Evolutionary conservation across 257 asterid species (phyloP).

Genomic region (Ilex asprella): DNA sequence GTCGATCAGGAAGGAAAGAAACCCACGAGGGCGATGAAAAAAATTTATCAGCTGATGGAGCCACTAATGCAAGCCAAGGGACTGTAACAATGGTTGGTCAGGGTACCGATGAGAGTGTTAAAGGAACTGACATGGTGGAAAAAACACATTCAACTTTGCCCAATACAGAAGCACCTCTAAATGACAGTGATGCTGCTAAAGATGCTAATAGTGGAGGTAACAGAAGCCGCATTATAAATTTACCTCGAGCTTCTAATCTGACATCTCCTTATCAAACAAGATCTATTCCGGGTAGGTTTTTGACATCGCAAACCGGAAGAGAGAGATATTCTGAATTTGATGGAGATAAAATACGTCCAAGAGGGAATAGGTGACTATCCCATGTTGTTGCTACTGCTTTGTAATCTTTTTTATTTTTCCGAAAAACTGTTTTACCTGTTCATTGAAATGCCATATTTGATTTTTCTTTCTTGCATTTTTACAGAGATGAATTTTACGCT

Average conservation of each 20-base stretch:
- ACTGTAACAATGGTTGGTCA: slow-evolving; percentile 24
- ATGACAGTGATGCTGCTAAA: slow-evolving; percentile 34
- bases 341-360: slow-evolving; percentile 38
- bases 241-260: slow-evolving; percentile 51
- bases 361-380: slow-evolving; percentile 60
- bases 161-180: slow-evolving; percentile 36
- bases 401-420: not conserved
- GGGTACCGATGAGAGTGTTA: slow-evolving; percentile 24
- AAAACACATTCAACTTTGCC: slow-evolving; percentile 27
- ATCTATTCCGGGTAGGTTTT: slow-evolving; percentile 38
- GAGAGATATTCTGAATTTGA: slow-evolving; percentile 54
- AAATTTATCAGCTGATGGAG: slow-evolving; percentile 26
- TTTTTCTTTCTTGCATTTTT: slow-evolving; percentile 21
- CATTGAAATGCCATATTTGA: not conserved
- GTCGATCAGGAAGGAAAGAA: slow-evolving; percentile 23
- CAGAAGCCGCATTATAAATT: slow-evolving; percentile 75
- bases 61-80: slow-evolving; percentile 27
- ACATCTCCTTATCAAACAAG: slow-evolving; percentile 41
- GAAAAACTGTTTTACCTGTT: not conserved
- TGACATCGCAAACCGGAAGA: slow-evolving; percentile 50
- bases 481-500: slow-evolving; percentile 54
- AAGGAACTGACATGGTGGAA: slow-evolving; percentile 24
- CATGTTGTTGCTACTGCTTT: slow-evolving; percentile 6
- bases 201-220: slow-evolving; percentile 37
- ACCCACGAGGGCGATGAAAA: slow-evolving; percentile 22